These are phyloP conservation scores for Luffa acutangula DNA, from an alignment of 306 rosid species.

Conservation along the genomic window DNA sequence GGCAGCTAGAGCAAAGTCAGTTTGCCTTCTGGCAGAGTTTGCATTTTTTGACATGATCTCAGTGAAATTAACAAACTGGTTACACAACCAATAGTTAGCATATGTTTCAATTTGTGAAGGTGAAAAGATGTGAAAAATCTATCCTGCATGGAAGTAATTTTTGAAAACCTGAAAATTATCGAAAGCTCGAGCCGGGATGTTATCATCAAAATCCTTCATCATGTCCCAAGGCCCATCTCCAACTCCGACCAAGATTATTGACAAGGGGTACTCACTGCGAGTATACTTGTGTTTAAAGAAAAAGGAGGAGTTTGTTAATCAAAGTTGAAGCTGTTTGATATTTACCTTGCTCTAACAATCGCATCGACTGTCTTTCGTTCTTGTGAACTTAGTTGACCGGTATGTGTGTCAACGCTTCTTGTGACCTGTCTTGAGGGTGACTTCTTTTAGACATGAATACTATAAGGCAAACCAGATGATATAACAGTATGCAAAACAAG, in stretches of 20 bases:
- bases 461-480: background rate
- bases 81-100: conserved; percentile 3
- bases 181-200: conserved; percentile 71
- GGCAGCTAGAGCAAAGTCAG: conserved; percentile 68
- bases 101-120: background rate
- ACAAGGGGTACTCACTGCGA: conserved; percentile 70
- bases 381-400: conserved; percentile 59
- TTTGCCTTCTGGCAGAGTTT: conserved; percentile 38
- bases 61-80: conserved; percentile 70
- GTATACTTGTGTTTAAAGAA: background rate
- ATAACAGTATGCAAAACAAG: background rate
- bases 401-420: conserved; percentile 58
- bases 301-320: background rate
- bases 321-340: background rate
- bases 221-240: conserved; percentile 98
- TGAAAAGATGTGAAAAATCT: background rate
- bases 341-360: conserved; percentile 84
- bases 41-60: conserved; percentile 61
- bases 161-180: conserved; percentile 76
- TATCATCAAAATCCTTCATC: conserved; percentile 86
- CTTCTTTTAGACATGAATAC: background rate
- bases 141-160: conserved; percentile 9
- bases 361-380: conserved; percentile 73
- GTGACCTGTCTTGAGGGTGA: conserved; percentile 41
- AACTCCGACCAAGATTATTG: conserved; percentile 78